Evolutionary conservation across 495 filamentous ascomycete genomes (phyloP).

Genomic region (Lentithecium fluviatile): DNA sequence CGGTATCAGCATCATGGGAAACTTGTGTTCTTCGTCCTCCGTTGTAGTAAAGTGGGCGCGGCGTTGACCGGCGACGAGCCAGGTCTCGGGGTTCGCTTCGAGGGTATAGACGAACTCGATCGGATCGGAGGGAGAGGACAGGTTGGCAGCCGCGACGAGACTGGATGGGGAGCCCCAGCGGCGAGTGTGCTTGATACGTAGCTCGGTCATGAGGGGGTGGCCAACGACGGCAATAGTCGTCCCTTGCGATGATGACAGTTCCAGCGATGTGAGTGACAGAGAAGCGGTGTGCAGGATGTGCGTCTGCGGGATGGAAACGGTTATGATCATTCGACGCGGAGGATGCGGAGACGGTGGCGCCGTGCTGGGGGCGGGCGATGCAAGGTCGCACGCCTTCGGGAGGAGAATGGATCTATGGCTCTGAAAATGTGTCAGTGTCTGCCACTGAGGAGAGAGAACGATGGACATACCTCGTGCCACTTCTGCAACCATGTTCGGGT

Average conservation of each 20-base stretch:
- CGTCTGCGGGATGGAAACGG: constrained; percentile 83
- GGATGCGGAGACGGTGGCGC: constrained; percentile 13
- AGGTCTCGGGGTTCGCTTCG: constrained; percentile 69
- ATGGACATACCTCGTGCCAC: constrained; percentile 39
- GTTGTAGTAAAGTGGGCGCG: constrained; percentile 70
- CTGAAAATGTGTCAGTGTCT: constrained; percentile 9
- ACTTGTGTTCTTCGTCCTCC: constrained; percentile 50
- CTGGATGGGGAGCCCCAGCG: constrained; percentile 61
- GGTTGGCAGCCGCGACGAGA: constrained; percentile 31
- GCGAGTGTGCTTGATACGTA: constrained; percentile 74
- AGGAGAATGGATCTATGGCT: constrained; percentile 20
- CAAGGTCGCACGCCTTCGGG: not conserved
- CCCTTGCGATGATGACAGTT: constrained; percentile 29
- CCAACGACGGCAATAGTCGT: constrained; percentile 58
- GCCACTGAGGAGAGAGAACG: not conserved
- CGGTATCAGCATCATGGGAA: constrained; percentile 73
- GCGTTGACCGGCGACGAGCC: constrained; percentile 80
- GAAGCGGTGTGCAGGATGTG: constrained; percentile 82
- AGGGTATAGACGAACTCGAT: constrained; percentile 85
- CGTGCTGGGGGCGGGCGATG: not conserved
- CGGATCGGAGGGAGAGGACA: constrained; percentile 44
- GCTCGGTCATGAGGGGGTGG: constrained; percentile 66
- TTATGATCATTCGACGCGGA: constrained; percentile 53
- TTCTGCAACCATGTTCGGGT: constrained; percentile 37
- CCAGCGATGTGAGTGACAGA: constrained; percentile 54